Conservation (phyloP, 1,139 yeast species). For the Kluyveromyces marxianus region DNA sequence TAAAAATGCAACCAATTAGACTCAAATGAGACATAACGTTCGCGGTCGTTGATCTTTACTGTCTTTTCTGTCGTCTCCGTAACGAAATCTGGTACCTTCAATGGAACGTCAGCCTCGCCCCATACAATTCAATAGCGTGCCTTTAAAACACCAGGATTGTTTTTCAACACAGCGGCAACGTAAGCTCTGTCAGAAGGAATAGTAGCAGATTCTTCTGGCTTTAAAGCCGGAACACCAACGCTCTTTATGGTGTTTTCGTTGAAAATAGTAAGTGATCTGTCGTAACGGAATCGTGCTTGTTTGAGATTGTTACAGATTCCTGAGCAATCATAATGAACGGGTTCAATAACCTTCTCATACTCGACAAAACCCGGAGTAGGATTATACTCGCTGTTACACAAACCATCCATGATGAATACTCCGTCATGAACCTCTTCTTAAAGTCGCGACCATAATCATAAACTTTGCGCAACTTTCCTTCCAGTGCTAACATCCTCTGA, state of each 20-base stretch:
- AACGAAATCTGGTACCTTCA: neutral
- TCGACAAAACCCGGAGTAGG: constrained; percentile 3
- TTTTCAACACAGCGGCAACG: neutral
- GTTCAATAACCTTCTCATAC: constrained; percentile 2
- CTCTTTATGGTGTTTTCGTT: neutral
- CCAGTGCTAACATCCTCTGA: neutral
- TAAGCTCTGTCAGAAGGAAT: neutral
- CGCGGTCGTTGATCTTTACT: neutral
- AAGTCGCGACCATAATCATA: constrained; percentile 5
- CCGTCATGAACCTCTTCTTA: constrained; percentile 3
- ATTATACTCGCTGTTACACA: constrained; percentile 1
- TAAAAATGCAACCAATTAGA: neutral
- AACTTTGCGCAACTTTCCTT: neutral
- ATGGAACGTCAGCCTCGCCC: constrained; percentile 1
- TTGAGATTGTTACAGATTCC: neutral
- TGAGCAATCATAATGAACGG: neutral
- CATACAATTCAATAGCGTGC: constrained; percentile 2
- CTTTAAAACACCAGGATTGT: neutral
- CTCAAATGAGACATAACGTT: neutral
- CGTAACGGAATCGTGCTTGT: neutral
- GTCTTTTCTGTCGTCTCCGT: neutral
- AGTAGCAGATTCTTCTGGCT: constrained; percentile 1
- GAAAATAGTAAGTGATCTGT: neutral
- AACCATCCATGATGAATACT: constrained; percentile 4
- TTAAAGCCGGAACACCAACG: neutral